A percentile compares a stretch with the other conserved stretches of the same genome.
These are phyloP conservation scores for Coccomyxa sp. DNA, from an alignment of 139 green algal genomes.

Conservation along the genomic window DNA sequence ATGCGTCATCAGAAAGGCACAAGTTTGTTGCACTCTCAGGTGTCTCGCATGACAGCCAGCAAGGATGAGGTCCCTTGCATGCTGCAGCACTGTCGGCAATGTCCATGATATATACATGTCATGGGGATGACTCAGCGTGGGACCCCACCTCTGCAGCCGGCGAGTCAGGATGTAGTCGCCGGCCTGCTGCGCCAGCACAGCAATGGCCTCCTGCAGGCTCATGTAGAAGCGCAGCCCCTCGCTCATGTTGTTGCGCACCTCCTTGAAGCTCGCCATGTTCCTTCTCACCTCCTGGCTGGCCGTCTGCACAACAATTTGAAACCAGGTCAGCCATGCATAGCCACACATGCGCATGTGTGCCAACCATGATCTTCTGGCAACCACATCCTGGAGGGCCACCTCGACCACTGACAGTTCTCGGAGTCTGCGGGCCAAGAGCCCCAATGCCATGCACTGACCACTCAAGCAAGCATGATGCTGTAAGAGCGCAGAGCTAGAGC, in stretches of 20 bases:
- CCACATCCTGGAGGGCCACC: too few species aligned
- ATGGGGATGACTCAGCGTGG: too few species aligned
- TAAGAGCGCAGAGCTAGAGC: too few species aligned
- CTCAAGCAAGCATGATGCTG: too few species aligned
- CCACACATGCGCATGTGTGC: too few species aligned
- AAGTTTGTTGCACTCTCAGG: neutral
- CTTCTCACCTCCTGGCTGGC: constrained; percentile 34
- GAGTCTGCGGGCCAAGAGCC: too few species aligned
- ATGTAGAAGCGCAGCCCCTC: constrained; percentile 87
- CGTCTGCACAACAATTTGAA: constrained; percentile 11
- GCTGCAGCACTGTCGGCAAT: neutral
- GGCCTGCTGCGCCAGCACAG: constrained; percentile 67
- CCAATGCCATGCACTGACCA: too few species aligned
- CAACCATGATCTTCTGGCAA: too few species aligned
- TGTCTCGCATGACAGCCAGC: neutral
- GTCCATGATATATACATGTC: too few species aligned
- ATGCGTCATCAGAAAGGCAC: neutral
- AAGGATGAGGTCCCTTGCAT: neutral
- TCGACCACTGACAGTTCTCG: too few species aligned
- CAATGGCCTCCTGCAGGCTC: constrained; percentile 77
- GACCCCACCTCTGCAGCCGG: constrained; percentile 34
- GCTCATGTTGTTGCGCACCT: constrained; percentile 71
- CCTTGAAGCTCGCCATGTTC: constrained; percentile 46
- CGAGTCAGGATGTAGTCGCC: constrained; percentile 72
- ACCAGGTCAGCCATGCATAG: too few species aligned